phyloP scores from a whole-genome alignment of 2,329 filamentous ascomycete genomes.

The Fusarium lyarnte region DNA sequence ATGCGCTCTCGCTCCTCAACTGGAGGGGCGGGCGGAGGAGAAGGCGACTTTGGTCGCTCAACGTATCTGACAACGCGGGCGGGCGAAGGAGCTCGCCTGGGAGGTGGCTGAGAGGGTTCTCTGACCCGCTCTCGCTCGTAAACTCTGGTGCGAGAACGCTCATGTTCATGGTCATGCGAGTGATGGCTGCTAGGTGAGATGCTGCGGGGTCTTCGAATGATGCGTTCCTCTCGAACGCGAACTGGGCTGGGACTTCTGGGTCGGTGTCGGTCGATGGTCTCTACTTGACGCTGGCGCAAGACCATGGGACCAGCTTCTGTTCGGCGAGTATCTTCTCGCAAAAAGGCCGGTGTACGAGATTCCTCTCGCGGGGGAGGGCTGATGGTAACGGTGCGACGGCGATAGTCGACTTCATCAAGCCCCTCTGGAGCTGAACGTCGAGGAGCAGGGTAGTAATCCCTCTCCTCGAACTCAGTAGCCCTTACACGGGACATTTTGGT shows the following conservation, averaged over 20 bases:
- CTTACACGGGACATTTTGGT: slow-evolving; percentile 43
- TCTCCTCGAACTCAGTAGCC: slow-evolving; percentile 57
- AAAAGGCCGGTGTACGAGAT: slow-evolving; percentile 59
- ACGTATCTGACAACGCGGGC: slow-evolving; percentile 52
- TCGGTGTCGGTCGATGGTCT: slow-evolving; percentile 62
- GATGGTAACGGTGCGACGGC: slow-evolving; percentile 49
- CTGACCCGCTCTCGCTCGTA: slow-evolving; percentile 45
- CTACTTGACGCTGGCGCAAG: slow-evolving; percentile 64
- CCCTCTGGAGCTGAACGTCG: slow-evolving; percentile 47
- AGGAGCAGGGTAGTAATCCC: slow-evolving; percentile 54
- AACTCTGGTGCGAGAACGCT: slow-evolving; percentile 48
- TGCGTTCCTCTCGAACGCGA: slow-evolving; percentile 55
- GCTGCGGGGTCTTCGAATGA: slow-evolving; percentile 56
- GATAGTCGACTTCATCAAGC: slow-evolving; percentile 50
- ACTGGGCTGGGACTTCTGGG: slow-evolving; percentile 56
- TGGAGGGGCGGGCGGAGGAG: slow-evolving; percentile 37
- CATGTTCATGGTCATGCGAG: slow-evolving; percentile 49
- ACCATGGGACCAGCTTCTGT: slow-evolving; percentile 62
- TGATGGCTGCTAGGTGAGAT: slow-evolving; percentile 48
- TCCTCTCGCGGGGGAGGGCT: slow-evolving; percentile 57
- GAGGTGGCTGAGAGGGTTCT: slow-evolving; percentile 53
- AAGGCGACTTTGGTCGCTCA: slow-evolving; percentile 51
- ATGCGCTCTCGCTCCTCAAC: slow-evolving; percentile 56
- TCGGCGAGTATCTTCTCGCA: slow-evolving; percentile 61
- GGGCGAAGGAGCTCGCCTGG: slow-evolving; percentile 51